Conservation (phyloP, 2,329 filamentous ascomycete species). For the Apiospora phragmitis region DNA sequence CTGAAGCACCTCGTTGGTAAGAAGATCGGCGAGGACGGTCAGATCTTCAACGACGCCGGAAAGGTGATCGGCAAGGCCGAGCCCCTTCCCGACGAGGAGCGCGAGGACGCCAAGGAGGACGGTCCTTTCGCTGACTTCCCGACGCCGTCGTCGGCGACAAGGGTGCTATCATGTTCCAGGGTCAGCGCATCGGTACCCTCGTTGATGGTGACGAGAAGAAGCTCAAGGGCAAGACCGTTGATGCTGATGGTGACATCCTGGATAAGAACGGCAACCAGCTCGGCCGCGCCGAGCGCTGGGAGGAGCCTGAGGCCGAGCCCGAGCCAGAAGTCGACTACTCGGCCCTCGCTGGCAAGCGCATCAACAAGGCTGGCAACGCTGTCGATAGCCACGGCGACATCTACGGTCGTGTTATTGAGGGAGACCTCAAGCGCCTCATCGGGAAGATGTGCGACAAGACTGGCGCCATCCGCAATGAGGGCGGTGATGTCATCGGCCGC, state of each 20-base stretch:
- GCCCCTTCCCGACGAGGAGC: conserved; percentile 58
- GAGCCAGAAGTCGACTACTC: conserved; percentile 59
- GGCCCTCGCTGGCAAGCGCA: conserved; percentile 65
- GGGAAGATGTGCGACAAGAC: conserved; percentile 72
- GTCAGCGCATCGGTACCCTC: conserved; percentile 59
- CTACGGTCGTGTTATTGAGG: conserved; percentile 67
- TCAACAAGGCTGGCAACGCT: conserved; percentile 69
- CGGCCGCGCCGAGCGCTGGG: conserved; percentile 69
- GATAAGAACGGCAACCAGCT: conserved; percentile 68
- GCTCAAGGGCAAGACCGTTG: conserved; percentile 65
- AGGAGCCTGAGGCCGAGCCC: conserved; percentile 48
- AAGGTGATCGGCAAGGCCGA: conserved; percentile 68
- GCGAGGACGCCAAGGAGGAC: conserved; percentile 46
- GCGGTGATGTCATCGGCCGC: conserved; percentile 68
- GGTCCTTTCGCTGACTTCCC: conserved; percentile 60
- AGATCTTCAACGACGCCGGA: conserved; percentile 71
- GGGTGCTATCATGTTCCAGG: conserved; percentile 53
- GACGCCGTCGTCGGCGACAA: conserved; percentile 53
- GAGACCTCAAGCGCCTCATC: conserved; percentile 61
- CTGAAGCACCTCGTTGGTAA: conserved; percentile 64
- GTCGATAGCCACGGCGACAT: conserved; percentile 56
- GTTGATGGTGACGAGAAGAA: conserved; percentile 64
- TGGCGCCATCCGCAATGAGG: conserved; percentile 71
- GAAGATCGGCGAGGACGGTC: conserved; percentile 64
- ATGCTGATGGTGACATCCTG: conserved; percentile 68